Conservation (phyloP, 371 early-diverging fungal species). For the Dichotomocladium elegans region DNA sequence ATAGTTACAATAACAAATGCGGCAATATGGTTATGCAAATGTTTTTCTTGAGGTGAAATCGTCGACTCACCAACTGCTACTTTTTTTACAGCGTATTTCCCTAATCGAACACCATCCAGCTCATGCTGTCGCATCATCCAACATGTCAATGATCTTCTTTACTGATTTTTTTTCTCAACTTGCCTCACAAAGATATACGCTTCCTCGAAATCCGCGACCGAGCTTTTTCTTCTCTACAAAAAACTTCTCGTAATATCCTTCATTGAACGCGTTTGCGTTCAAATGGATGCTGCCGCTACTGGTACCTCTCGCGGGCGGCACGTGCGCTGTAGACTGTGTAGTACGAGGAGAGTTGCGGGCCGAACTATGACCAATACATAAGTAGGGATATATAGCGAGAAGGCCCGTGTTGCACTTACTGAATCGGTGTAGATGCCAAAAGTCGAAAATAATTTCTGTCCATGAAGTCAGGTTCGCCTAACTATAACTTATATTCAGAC, state of each 20-base stretch:
- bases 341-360: neutral
- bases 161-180: neutral
- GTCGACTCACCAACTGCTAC: slow-evolving; percentile 73
- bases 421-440: slow-evolving; percentile 39
- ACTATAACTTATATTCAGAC: no score
- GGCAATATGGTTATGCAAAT: no score
- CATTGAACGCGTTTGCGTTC: slow-evolving; percentile 65
- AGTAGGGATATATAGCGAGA: no score
- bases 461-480: slow-evolving; percentile 44
- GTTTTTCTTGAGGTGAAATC: no score
- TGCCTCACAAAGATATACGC: slow-evolving; percentile 85
- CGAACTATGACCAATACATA: neutral
- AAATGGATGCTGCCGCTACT: slow-evolving; percentile 12
- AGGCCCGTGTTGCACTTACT: no score
- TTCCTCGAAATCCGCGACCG: slow-evolving; percentile 89
- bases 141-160: neutral
- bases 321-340: slow-evolving; percentile 12
- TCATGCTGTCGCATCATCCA: slow-evolving; percentile 49
- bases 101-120: slow-evolving; percentile 76
- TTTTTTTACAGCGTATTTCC: slow-evolving; percentile 91
- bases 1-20: neutral
- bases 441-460: slow-evolving; percentile 66
- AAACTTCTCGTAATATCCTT: slow-evolving; percentile 94
- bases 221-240: slow-evolving; percentile 84
- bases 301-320: neutral